A percentile compares a stretch with the other conserved stretches of the same genome.
These are phyloP conservation scores for Fusarium algeriense DNA, from an alignment of 2,329 filamentous ascomycete species.

Conservation along the genomic window DNA sequence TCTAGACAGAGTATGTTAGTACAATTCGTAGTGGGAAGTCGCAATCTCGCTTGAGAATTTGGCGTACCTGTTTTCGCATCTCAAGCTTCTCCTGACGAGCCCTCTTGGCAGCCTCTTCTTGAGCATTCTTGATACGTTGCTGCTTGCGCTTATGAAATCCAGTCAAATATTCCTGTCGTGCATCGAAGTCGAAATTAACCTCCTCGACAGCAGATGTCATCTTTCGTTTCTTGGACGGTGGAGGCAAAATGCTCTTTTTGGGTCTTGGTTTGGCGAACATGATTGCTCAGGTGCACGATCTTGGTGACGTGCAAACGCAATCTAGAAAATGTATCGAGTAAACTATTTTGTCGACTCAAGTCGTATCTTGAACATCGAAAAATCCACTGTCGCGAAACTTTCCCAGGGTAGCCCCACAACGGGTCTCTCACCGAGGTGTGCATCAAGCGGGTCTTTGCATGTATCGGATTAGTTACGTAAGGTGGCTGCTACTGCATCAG, in stretches of 20 bases:
- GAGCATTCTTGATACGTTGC: slow-evolving; percentile 84
- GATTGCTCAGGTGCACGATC: slow-evolving; percentile 3
- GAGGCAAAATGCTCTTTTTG: slow-evolving; percentile 69
- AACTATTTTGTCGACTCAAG: slow-evolving; percentile 14
- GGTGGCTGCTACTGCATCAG: slow-evolving; percentile 39
- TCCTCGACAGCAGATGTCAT: slow-evolving; percentile 74
- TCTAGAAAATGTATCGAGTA: background rate
- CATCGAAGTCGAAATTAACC: slow-evolving; percentile 84
- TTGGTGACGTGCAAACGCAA: background rate
- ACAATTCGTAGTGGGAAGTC: slow-evolving; percentile 1
- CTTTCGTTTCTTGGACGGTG: slow-evolving; percentile 76
- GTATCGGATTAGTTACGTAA: slow-evolving; percentile 48
- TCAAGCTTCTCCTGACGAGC: slow-evolving; percentile 82
- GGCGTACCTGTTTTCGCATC: slow-evolving; percentile 77
- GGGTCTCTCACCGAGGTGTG: slow-evolving; percentile 46
- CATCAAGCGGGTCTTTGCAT: slow-evolving; percentile 38
- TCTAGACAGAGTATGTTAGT: slow-evolving; percentile 61
- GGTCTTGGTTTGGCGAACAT: slow-evolving; percentile 70
- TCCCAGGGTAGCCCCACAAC: slow-evolving; percentile 23
- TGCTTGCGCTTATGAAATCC: slow-evolving; percentile 97
- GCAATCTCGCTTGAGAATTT: background rate
- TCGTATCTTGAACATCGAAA: slow-evolving; percentile 24
- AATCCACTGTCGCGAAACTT: slow-evolving; percentile 44
- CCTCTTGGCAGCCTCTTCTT: slow-evolving; percentile 82
- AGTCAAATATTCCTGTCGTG: slow-evolving; percentile 88